phyloP scores from a whole-genome alignment of 2,329 filamentous ascomycete species.

The Curvularia eragrostidis region DNA sequence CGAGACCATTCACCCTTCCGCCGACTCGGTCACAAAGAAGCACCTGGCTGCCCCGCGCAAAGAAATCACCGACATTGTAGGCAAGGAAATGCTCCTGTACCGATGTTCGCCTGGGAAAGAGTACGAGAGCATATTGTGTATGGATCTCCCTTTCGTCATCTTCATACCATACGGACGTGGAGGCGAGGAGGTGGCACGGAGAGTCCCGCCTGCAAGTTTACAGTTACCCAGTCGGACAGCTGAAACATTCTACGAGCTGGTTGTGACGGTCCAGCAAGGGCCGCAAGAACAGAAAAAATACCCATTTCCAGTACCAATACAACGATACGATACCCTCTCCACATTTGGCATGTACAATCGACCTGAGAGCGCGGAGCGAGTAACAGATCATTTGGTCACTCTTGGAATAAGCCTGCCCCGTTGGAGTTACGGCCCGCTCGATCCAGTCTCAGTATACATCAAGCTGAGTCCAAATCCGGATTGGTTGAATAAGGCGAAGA shows the following conservation, averaged over 20 bases:
- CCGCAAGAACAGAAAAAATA: constrained; percentile 88
- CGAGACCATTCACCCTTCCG: constrained; percentile 95
- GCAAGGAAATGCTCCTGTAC: constrained; percentile 93
- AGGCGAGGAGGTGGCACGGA: constrained; percentile 85
- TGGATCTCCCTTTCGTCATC: constrained; percentile 96
- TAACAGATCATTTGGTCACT: constrained; percentile 88
- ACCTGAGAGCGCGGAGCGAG: constrained; percentile 84
- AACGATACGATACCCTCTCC: constrained; percentile 93
- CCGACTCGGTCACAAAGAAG: constrained; percentile 91
- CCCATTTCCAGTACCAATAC: constrained; percentile 86
- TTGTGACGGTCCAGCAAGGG: constrained; percentile 94
- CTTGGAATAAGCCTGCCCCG: constrained; percentile 89
- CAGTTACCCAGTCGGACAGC: constrained; percentile 91
- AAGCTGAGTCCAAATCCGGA: constrained; percentile 91
- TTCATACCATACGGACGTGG: constrained; percentile 96
- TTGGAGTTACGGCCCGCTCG: constrained; percentile 95
- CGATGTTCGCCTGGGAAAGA: constrained; percentile 84
- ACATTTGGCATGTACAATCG: constrained; percentile 99
- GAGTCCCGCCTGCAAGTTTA: constrained; percentile 90
- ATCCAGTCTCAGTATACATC: constrained; percentile 95
- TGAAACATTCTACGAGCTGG: constrained; percentile 95
- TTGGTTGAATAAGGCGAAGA: constrained; percentile 87
- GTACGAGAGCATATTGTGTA: constrained; percentile 85
- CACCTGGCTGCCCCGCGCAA: constrained; percentile 88
- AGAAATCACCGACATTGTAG: constrained; percentile 90